Base-by-base conservation (phyloP, 495 filamentous ascomycete genomes). In the Emericellopsis terricola region DNA sequence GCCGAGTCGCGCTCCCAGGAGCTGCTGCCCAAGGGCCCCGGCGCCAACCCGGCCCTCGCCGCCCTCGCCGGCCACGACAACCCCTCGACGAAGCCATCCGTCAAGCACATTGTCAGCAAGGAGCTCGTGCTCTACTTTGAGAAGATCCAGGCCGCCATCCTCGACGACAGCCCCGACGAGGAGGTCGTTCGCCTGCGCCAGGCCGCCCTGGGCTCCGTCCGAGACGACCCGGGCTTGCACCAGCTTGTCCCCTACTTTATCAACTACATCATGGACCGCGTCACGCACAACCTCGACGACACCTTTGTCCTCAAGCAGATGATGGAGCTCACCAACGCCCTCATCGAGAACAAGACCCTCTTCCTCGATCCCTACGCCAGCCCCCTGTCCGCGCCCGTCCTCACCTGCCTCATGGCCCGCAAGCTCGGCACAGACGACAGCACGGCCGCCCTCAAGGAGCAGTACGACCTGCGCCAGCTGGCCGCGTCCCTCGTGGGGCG, bases 111-210 rank as follows among this genome's bases (percentile, higher is more conserved):
- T 38, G 64, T 97, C 26, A 92, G 82, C 37, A 89, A 93, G 49
- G 89, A 97, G 51, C 70, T 94, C 3, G 79, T 87, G 44, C 68
- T 94, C n/a, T 96, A 94, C 64, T 97, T 94, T 40, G 81, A 93
- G 45, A 92, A 87, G 45, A 77, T 96, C 26, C 83, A 79, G 55
- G 66, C 63, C 40, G 86, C 87, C 2, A 64, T 96, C 15, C 60
- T 92, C 33, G 81, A 96, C 48, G 82, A 86, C 41, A 68, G 64
- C 18, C 78, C 78, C 31, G 84, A 93, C 33, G 73, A 80, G 34
- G 67, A 71, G 34, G 65, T 67, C 36, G 51, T 60, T 10, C 45
- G 59, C 3, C 73, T 92, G 46, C 80, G 86, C n/a, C 64, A 71
- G 7, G 87, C 91, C 0, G 91, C 79, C 0, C 64, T 93, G 11